Evolutionary conservation across 495 filamentous ascomycete species (phyloP).

Genomic region (Aspergillus saccharolyticus): DNA sequence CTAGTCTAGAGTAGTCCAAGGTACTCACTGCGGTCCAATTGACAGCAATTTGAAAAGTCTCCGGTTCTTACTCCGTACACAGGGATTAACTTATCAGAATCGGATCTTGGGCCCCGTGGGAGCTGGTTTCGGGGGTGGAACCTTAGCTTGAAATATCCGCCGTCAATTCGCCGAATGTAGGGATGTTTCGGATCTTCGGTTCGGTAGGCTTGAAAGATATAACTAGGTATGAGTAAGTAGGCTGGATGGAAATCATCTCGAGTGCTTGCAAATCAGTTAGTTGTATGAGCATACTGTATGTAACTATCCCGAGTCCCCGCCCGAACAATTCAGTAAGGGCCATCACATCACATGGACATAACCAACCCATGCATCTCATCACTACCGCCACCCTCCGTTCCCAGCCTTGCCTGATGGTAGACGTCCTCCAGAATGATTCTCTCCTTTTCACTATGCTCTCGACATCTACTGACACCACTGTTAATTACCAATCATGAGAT

Average conservation of each 20-base stretch:
- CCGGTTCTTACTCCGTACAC: too few species aligned
- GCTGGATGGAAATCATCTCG: too few species aligned
- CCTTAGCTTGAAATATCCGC: neutral
- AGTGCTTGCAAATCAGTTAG: too few species aligned
- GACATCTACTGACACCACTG: too few species aligned
- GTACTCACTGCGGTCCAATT: too few species aligned
- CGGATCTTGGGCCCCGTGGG: neutral
- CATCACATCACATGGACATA: neutral
- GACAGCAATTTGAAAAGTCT: neutral
- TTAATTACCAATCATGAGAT: neutral
- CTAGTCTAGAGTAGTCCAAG: too few species aligned
- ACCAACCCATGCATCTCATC: too few species aligned
- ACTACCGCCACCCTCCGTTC: neutral
- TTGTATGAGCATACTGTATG: too few species aligned
- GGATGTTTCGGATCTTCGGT: neutral
- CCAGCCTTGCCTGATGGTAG: neutral
- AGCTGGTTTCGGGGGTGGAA: neutral
- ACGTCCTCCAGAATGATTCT: neutral
- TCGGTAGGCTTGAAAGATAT: too few species aligned
- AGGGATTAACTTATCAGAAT: neutral
- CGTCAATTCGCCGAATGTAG: neutral
- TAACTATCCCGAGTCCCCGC: too few species aligned
- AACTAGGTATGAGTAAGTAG: too few species aligned
- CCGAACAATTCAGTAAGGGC: too few species aligned
- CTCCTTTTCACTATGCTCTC: neutral